Conservation (phyloP, 441 rosid genomes). For the Pelargonium citronellum region DNA sequence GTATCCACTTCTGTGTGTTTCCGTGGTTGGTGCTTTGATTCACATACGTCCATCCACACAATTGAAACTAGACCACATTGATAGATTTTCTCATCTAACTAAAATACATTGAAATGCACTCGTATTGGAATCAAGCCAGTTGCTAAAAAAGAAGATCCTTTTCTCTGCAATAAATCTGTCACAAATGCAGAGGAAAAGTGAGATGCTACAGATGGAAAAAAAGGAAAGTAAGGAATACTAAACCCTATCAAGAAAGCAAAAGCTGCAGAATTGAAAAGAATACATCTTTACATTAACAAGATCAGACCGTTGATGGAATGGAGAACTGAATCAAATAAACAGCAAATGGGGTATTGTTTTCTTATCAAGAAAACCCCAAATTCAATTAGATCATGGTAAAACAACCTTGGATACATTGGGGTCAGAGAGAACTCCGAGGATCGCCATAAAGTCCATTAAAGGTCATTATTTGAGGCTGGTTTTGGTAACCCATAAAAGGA, state of each 20-base stretch:
- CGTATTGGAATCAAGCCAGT: conserved; percentile 25
- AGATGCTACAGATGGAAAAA: conserved; percentile 43
- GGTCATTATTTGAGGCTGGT: conserved; percentile 27
- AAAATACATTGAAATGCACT: conserved; percentile 20
- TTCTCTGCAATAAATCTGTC: conserved; percentile 57
- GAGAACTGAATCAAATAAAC: conserved; percentile 24
- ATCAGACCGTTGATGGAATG: conserved; percentile 33
- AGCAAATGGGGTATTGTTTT: conserved; percentile 25
- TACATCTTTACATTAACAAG: conserved; percentile 51
- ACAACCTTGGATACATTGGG: conserved; percentile 35
- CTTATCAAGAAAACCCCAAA: conserved; percentile 29
- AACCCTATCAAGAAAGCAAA: conserved; percentile 21
- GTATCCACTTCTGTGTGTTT: conserved; percentile 48
- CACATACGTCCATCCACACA: conserved; percentile 76
- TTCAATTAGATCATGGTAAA: conserved; percentile 35
- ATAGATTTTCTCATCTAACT: conserved; percentile 26
- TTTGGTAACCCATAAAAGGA: conserved; percentile 15
- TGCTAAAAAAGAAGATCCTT: conserved; percentile 42
- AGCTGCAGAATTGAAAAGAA: conserved; percentile 21
- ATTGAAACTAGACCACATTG: conserved; percentile 54
- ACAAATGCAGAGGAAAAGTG: conserved; percentile 37
- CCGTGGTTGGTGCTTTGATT: conserved; percentile 33
- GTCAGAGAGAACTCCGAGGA: conserved; percentile 25
- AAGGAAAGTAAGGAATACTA: conserved; percentile 35
- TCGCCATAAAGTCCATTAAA: conserved; percentile 30